Evolutionary conservation across 1,284 basidiomycete species (phyloP), one percentile per base, ranked within the genome.

Genomic region (Ganoderma sp.): DNA sequence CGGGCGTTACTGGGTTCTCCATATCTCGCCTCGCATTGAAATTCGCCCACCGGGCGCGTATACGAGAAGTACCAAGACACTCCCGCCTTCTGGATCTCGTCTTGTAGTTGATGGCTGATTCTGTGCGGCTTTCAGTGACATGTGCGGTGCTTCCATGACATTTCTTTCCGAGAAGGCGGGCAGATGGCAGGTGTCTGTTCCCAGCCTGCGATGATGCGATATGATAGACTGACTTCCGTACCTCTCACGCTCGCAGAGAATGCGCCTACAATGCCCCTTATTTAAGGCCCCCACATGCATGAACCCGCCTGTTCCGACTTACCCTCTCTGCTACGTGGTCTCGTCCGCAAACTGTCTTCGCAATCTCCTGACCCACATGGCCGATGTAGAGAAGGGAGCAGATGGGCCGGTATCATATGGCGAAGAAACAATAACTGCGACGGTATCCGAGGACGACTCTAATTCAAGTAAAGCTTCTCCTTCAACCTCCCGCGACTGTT

Each of bases 81-180:
- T 1, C 12, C 34, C 32, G n/a, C 56, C 14, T 12, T 8, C 19
- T 17, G 19, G 17, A 39, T 22, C 19, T 39, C 28, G 64, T n/a
- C 60, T n/a, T 34, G 37, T 43, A n/a, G 32, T 32, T 25, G 25
- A 48, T 43, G 34, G 59, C 7, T 5, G 12, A 32, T 41, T 45
- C 56, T 37, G 50, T n/a, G 42, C 58, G 50, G 66, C 42, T 14
- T 19, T 52, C 34, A 60, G 25, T 63, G 66, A 57, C 63, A 39
- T 57, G n/a, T 63, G 39, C 28, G 25, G 61, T 64, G 61, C 61
- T 42, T 68, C 65, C 67, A 63, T 71, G 70, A 71, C 70, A 71
- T 54, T 50, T 67, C 28, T 34, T 56, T 54, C 70, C 67, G 70
- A 69, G 60, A 54, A 65, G 50, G 61, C 66, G 61, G 67, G 63